These are phyloP conservation scores for Xylaria sp. DNA, from an alignment of 2,329 filamentous ascomycete genomes.

Conservation along the genomic window DNA sequence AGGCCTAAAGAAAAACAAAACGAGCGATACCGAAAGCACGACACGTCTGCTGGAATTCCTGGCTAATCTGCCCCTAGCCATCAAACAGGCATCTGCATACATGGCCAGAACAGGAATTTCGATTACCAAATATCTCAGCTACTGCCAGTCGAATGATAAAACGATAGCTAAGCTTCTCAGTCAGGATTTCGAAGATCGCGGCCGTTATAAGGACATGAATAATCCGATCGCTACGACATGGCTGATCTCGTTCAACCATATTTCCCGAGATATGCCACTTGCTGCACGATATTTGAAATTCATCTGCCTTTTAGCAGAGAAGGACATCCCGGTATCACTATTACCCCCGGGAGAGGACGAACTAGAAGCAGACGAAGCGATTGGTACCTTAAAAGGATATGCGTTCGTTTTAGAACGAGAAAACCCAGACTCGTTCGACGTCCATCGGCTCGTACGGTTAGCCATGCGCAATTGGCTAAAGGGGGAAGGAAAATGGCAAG, in stretches of 20 bases:
- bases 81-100: conserved; percentile 13
- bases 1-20: background rate
- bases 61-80: conserved; percentile 8
- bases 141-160: conserved; percentile 33
- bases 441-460: conserved; percentile 22
- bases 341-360: background rate
- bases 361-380: background rate
- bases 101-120: conserved; percentile 1
- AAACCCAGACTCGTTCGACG: conserved; percentile 9
- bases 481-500: background rate
- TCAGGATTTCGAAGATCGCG: conserved; percentile 39
- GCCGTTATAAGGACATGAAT: conserved; percentile 35
- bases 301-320: conserved; percentile 33
- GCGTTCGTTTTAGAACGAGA: conserved; percentile 11
- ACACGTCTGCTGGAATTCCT: background rate
- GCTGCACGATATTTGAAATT: conserved; percentile 28
- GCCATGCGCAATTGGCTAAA: conserved; percentile 10
- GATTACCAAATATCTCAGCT: conserved; percentile 36
- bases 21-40: background rate
- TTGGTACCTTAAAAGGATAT: conserved; percentile 8
- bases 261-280: background rate
- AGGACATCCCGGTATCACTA: conserved; percentile 24
- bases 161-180: conserved; percentile 37
- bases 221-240: conserved; percentile 12
- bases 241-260: conserved; percentile 13